Conservation (phyloP, 2,329 filamentous ascomycete genomes). For the Chaetomiaceae sp. region DNA sequence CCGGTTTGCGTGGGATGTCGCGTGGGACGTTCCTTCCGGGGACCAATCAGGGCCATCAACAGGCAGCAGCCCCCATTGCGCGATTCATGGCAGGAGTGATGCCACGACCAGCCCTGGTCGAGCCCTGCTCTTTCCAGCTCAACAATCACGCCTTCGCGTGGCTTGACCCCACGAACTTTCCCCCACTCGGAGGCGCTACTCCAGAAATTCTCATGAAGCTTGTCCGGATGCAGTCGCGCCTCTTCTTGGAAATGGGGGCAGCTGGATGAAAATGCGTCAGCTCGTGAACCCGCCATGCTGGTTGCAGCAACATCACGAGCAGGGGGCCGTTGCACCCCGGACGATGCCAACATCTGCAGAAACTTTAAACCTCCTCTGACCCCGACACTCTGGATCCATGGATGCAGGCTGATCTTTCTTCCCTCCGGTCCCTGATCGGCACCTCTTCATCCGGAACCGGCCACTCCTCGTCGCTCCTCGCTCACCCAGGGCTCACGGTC, state of each 20-base stretch:
- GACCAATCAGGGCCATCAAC: not conserved
- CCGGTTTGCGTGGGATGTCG: constrained; percentile 6
- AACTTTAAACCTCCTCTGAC: constrained; percentile 8
- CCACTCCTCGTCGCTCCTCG: not conserved
- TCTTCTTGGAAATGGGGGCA: not conserved
- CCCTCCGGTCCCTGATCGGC: constrained; percentile 11
- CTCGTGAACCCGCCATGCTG: too few species aligned
- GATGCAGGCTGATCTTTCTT: not conserved
- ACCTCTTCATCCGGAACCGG: not conserved
- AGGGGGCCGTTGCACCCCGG: not conserved
- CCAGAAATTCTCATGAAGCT: not conserved
- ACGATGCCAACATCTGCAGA: not conserved
- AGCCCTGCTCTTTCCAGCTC: not conserved
- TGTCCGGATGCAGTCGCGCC: not conserved
- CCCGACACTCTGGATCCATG: not conserved
- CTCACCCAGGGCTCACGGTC: too few species aligned
- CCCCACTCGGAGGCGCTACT: not conserved
- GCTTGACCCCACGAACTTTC: not conserved
- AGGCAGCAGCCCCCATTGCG: constrained; percentile 9
- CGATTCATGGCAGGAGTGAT: constrained; percentile 15
- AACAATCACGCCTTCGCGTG: not conserved
- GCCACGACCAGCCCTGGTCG: too few species aligned
- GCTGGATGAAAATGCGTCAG: not conserved
- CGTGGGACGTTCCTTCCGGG: not conserved
- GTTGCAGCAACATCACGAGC: not conserved